Evolutionary conservation across 2,329 filamentous ascomycete species (phyloP).

Genomic region (Daldinia sp.): DNA sequence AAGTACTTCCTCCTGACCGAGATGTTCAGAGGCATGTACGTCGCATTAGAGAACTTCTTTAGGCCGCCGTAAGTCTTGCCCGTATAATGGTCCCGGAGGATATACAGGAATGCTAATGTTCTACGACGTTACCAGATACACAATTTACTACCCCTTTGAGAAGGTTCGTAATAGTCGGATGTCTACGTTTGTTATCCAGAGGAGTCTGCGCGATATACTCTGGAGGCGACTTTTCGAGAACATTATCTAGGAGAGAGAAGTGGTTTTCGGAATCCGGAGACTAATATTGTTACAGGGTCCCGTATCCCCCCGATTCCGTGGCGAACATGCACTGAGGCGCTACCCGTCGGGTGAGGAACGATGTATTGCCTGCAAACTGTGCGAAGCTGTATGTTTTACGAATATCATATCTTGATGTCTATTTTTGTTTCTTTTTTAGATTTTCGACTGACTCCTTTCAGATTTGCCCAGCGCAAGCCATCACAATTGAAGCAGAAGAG

Average conservation of each 20-base stretch:
- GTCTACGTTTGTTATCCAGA: background rate
- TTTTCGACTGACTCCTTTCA: constrained; percentile 44
- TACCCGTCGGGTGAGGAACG: constrained; percentile 98
- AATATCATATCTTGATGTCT: background rate
- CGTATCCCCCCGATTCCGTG: constrained; percentile 96
- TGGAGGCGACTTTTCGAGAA: background rate
- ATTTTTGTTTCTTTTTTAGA: background rate
- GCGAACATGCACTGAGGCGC: constrained; percentile 93
- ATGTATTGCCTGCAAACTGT: constrained; percentile 99
- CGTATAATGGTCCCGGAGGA: background rate
- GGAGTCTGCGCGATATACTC: constrained; percentile 19
- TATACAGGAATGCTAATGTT: constrained; percentile 16
- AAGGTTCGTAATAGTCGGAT: constrained; percentile 65
- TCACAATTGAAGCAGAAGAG: constrained; percentile 99
- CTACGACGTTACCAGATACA: constrained; percentile 71
- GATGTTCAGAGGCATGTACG: constrained; percentile 97
- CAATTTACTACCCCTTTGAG: constrained; percentile 98
- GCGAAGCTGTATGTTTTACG: constrained; percentile 74
- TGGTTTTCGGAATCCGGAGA: constrained; percentile 25
- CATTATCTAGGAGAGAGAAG: background rate
- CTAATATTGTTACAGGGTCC: constrained; percentile 68
- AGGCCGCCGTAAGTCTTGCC: constrained; percentile 82
- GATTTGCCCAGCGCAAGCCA: constrained; percentile 97
- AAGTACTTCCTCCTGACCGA: constrained; percentile 96
- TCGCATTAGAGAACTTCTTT: constrained; percentile 98